Base-by-base conservation (phyloP, 768 basidiomycete species). In the Leccinellum rugosiceps region DNA sequence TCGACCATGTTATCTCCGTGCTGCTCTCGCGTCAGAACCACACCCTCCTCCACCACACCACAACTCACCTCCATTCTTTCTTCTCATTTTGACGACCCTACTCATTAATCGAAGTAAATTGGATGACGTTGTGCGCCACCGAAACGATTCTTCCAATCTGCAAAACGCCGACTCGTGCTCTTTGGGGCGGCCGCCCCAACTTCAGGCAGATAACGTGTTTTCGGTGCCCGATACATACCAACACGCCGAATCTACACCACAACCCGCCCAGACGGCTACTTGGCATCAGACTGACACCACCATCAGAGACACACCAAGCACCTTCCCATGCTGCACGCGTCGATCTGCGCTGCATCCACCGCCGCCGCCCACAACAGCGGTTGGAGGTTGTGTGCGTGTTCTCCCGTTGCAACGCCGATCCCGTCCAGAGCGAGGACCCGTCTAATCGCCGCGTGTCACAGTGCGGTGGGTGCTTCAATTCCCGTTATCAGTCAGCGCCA, bases 321-420 rank as follows among this genome's bases (percentile, higher is more conserved):
- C 89, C 77, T 96, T 3, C 87, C 92, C 41, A 94, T 78, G 51
- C 94, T 83, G 71, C 94, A 95, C 19, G 90, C 90, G 74, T 96
- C 58, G 43, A 97, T 94, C 70, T 96, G 94, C 62, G 83, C 86
- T 28, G 95, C 91, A 65, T 97, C 92, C 71, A 95, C 90, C 4
- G 93, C 92, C 21, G 91, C 84, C 0, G 86, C 86, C 65, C 94
- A 92, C 13, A 98, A 79, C 7, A 97, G 78, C 70, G 96, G 94
- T 75, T 96, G 96, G 82, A 96, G 96, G 73, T 96, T 96, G 71
- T 97, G 93, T 1, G 91, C 93, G 64, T 96, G 94, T 76, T 97
- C 94, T 26, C 93, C 94, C 0, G 94, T 96, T 4, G 94, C 93
- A 38, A 96, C 93, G 30, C 92, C 91, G 59, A 96, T 94, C 1